Base-by-base conservation (phyloP, 768 basidiomycete genomes). In the Russula sp. region DNA sequence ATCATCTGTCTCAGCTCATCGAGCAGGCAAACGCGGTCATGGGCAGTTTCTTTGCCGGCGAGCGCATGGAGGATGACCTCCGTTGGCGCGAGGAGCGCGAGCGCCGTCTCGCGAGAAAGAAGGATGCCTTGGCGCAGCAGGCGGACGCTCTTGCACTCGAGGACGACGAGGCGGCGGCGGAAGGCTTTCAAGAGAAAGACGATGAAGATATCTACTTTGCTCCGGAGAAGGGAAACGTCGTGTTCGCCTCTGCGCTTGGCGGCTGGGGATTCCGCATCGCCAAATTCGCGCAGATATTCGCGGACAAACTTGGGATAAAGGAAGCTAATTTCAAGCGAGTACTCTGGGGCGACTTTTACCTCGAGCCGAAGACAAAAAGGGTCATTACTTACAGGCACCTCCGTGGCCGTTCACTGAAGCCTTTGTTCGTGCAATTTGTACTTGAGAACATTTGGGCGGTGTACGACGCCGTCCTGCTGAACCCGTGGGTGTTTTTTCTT, bases 21-120 rank as follows among this genome's bases (percentile, higher is more conserved):
- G 96, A 98, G 73, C 92, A 97, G 71, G 95, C 98, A 28, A 99
- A 98, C 71, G 97, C 94, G 0, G 92, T 98, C 57, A 96, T 98
- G 94, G 97, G 97, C 0, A 85, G 85, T 62, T 95, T 98, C 75
- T 98, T 94, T 71, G 94, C 95, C 4, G 84, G 89, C 2, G 96
- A 98, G 66, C 80, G 97, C 20, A 97, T 98, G 94, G 94, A 96
- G 67, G 94, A 98, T 66, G 95, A 98, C 75, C 75, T 94, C 24
- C 81, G 92, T 16, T 97, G 97, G 93, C 80, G 89, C 67, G 96
- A 98, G 78, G 92, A 93, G 67, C 86, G 91, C 32, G 93, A 98
- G 70, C 82, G 85, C 24, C 83, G 94, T 14, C 76, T 96, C 20
- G 86, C 85, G 14, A 82, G 81, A 26, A 89, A 92, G 77, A 91